phyloP scores from a whole-genome alignment of 2,329 filamentous ascomycete genomes.

The Dactylellina cionopaga region DNA sequence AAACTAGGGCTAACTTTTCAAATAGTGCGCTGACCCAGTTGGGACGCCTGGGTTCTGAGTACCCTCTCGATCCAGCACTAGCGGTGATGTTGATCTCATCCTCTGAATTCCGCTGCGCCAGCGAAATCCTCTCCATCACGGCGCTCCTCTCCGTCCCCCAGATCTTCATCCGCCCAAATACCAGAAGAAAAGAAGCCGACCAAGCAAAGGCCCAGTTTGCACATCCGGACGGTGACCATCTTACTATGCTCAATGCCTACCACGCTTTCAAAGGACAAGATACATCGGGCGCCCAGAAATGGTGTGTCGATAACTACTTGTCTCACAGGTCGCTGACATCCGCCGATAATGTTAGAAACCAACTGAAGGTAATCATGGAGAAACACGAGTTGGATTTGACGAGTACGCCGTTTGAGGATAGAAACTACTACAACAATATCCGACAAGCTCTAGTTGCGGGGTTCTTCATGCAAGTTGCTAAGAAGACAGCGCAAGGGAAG shows the following conservation, averaged over 20 bases:
- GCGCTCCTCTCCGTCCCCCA: constrained; percentile 93
- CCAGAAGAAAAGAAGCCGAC: constrained; percentile 87
- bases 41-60: constrained; percentile 88
- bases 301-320: constrained; percentile 97
- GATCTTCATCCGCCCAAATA: constrained; percentile 87
- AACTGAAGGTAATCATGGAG: constrained; percentile 97
- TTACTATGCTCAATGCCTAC: constrained; percentile 96
- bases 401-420: constrained; percentile 89
- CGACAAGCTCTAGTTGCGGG: constrained; percentile 88
- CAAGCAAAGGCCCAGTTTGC: constrained; percentile 97
- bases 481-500: constrained; percentile 88
- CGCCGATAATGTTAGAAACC: constrained; percentile 90
- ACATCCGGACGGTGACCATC: constrained; percentile 91
- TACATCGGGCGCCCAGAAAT: constrained; percentile 75
- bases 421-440: constrained; percentile 98
- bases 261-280: constrained; percentile 82
- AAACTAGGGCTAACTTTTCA: not conserved
- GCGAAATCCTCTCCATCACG: constrained; percentile 95
- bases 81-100: constrained; percentile 98
- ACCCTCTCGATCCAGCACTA: constrained; percentile 90
- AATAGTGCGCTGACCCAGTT: constrained; percentile 78
- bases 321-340: constrained; percentile 87
- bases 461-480: constrained; percentile 99
- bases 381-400: constrained; percentile 84
- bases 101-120: constrained; percentile 97